Conservation (phyloP, 805 yeast species). For the Candida peoriensis region DNA sequence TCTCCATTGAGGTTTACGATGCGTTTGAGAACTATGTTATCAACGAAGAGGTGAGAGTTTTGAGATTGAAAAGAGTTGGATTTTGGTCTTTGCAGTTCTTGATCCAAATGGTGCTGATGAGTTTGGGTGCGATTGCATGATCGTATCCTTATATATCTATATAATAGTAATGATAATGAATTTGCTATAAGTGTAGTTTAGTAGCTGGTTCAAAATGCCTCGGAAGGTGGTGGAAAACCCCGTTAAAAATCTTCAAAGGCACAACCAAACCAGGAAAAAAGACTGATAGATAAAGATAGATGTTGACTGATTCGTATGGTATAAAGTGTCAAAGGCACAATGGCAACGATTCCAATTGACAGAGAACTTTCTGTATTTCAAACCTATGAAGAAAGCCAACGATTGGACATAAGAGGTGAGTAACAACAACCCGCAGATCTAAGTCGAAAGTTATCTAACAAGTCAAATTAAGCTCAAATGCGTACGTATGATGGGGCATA, state of each 20-base stretch:
- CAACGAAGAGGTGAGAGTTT: slow-evolving; percentile 73
- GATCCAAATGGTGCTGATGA: slow-evolving; percentile 76
- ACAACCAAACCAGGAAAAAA: too few species aligned
- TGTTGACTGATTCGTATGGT: too few species aligned
- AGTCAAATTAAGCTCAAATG: slow-evolving; percentile 54
- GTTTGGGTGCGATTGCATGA: slow-evolving; percentile 67
- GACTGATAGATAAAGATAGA: too few species aligned
- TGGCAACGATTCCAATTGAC: neutral
- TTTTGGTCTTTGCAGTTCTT: slow-evolving; percentile 89
- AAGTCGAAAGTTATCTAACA: neutral
- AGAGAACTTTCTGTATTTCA: slow-evolving; percentile 8
- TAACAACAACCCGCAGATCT: neutral
- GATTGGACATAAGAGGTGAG: slow-evolving; percentile 11
- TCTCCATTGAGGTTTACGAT: slow-evolving; percentile 84
- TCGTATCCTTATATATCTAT: neutral
- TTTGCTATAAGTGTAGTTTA: too few species aligned
- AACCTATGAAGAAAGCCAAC: slow-evolving; percentile 6
- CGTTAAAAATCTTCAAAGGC: too few species aligned
- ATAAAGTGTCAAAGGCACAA: too few species aligned
- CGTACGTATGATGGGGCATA: slow-evolving; percentile 85
- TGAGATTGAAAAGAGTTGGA: slow-evolving; percentile 77
- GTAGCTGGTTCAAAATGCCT: too few species aligned
- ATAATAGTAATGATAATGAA: neutral
- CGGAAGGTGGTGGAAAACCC: too few species aligned
- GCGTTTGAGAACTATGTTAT: slow-evolving; percentile 85